phyloP scores from a whole-genome alignment of 139 green algal genomes.

The Coccomyxa sp. region DNA sequence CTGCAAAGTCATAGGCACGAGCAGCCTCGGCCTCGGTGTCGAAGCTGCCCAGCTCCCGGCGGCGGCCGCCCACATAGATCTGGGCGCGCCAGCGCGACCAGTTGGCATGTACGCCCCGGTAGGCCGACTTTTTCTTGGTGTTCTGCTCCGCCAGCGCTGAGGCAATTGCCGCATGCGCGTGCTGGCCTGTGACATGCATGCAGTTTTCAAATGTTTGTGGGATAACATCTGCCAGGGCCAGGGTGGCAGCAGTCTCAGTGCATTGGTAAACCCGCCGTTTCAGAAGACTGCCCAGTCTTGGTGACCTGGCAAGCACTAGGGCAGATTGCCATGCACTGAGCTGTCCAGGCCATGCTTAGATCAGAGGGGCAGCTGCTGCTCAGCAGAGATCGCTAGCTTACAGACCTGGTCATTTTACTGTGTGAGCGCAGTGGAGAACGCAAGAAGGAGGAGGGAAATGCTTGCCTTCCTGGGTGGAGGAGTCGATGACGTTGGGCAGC shows the following conservation, averaged over 20 bases:
- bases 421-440: too few relatives aligned
- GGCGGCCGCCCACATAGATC: conserved; percentile 5
- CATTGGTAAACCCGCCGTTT: too few relatives aligned
- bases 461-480: conserved; percentile 1
- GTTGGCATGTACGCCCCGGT: neutral
- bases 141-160: neutral
- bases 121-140: neutral
- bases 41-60: conserved; percentile 49
- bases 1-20: conserved; percentile 48
- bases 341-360: too few relatives aligned
- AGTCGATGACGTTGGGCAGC: neutral
- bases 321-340: too few relatives aligned
- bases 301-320: too few relatives aligned
- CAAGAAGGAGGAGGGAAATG: too few relatives aligned
- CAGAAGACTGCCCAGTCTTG: too few relatives aligned
- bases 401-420: too few relatives aligned
- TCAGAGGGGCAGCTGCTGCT: too few relatives aligned
- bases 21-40: conserved; percentile 51
- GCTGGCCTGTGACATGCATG: neutral
- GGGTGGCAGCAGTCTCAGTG: too few relatives aligned
- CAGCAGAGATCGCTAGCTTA: too few relatives aligned
- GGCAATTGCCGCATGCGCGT: neutral
- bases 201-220: neutral
- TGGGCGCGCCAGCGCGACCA: conserved; percentile 1
- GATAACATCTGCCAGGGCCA: too few relatives aligned